Evolutionary conservation across 768 basidiomycete genomes (phyloP), one percentile per base, ranked within the genome.

Genomic region (Russula brevipes): DNA sequence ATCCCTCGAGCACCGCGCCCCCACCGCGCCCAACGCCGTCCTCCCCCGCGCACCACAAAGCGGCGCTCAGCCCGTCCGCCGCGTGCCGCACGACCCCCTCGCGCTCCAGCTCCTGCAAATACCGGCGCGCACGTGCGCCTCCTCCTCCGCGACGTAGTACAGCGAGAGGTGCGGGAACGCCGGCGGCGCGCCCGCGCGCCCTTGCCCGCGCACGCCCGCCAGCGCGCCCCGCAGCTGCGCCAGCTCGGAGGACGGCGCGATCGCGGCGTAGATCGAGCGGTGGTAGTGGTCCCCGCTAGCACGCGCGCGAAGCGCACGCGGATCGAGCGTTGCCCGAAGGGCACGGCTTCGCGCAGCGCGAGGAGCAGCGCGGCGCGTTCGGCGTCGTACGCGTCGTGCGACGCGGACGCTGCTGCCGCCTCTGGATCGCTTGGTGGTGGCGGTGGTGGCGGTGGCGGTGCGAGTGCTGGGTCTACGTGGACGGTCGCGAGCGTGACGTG

Each of bases 131-230:
- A 86, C 81, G 7, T 75, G 77, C 4, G 79, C 79, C 65, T 91
- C 88, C n/a, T 79, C 77, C 61, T 91, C 84, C 33, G 76, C 77
- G 63, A 91, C 84, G 70, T 92, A 92, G 69, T 82, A 85, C 62
- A 92, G 68, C 41, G 90, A 91, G 65, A 90, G 65, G 71, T 92
- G 90, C 7, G 89, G 86, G 65, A 82, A 87, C 41, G 76, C 73
- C 0, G 87, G 86, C 1, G 87, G 84, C 11, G 24, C 3, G 69
- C 69, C 1, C 81, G 77, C 2, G 24, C 12, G 0, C 5, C 71
- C 70, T 30, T 79, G 61, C 5, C 69, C 69, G 14, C 0, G 12
- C 49, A 35, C 50, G n/a, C 80, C 67, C 68, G 59, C 81, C 77
- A 35, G 90, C 74, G 36, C 76, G 68, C 67, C 71, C 66, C 86